Evolutionary conservation across 2,329 filamentous ascomycete species (phyloP), one percentile per base, ranked within the genome.

Genomic region (Aspergillus eucalypticola): DNA sequence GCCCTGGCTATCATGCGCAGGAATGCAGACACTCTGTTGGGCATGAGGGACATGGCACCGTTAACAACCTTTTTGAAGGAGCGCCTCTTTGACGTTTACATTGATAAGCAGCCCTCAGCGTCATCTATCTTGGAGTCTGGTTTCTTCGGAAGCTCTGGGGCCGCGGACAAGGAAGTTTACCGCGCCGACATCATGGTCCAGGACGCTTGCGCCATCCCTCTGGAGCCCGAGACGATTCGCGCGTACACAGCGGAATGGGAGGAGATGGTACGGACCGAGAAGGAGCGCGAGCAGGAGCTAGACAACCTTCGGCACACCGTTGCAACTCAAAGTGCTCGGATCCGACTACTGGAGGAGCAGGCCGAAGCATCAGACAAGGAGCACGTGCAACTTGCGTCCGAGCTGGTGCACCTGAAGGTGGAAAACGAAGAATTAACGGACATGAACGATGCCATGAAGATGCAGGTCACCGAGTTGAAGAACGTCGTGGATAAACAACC

Each of bases 1-100:
- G 94, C 93, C 56, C 89, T 98, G 65, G 92, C 95, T 3, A 83
- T 99, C 54, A 98, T 99, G 92, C 91, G 95, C 70, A 96, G 96
- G 79, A 99, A 99, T 73, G 86, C 90, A 0, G 78, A 88, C 21
- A 83, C 88, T 0, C 79, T 99, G 5, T 83, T 98, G 39, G 86
- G 78, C 21, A 94, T 98, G 85, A 90, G 90, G 44, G 95, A 98
- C 71, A 98, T 99, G 92, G 84, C 88, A 52, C 87, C 90, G 44
- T 83, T 99, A 52, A 96, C 92, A 0, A 90, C 85, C 3, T 97
- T 96, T 78, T 82, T 99, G 25, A 96, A 97, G 74, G 95, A 99
- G 75, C 90, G 90, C 66, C 73, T 99, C 0, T 99, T 99, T 65
- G 95, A 99, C 71, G 92, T 92, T 41, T 99, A 99, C 76, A 97